A percentile compares a stretch with the other conserved stretches of the same genome.
phyloP scores from a whole-genome alignment of 352 stramenopile species.

The Pythium vanterpoolii region DNA sequence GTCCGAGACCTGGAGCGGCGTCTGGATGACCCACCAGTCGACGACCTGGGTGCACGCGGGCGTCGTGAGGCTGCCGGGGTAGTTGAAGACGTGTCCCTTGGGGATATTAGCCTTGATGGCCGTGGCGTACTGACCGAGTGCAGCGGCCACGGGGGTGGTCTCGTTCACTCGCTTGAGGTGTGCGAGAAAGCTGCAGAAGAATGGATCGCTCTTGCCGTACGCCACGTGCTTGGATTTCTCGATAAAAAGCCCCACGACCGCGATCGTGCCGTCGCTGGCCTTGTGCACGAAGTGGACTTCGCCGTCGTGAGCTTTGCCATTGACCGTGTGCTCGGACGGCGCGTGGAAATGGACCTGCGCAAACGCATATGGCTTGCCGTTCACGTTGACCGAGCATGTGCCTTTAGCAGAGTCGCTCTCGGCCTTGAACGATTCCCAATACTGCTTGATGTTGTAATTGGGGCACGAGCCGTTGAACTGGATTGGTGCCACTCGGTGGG shows the following conservation, averaged over 20 bases:
- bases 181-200: conserved; percentile 30
- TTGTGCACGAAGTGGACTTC: conserved; percentile 46
- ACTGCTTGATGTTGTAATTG: conserved; percentile 18
- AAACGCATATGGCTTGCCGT: conserved; percentile 27
- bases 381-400: not conserved
- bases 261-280: conserved; percentile 20
- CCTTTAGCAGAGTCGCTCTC: conserved; percentile 5
- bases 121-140: not conserved
- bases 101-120: not conserved
- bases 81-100: conserved; percentile 13
- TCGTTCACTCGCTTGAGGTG: conserved; percentile 28
- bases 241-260: conserved; percentile 30
- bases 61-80: conserved; percentile 24
- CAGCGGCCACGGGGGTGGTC: not conserved
- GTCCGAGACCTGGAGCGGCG: conserved; percentile 12
- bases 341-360: conserved; percentile 37
- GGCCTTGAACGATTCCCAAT: conserved; percentile 21
- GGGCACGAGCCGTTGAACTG: conserved; percentile 17
- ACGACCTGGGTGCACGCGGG: conserved; percentile 21
- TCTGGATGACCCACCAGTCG: conserved; percentile 23
- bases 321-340: conserved; percentile 36
- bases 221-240: not conserved
- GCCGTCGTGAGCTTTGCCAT: conserved; percentile 24
- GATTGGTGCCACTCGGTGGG: too few species aligned
- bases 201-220: conserved; percentile 18